phyloP scores from a whole-genome alignment of 768 basidiomycete species.

The Russula earlei region DNA sequence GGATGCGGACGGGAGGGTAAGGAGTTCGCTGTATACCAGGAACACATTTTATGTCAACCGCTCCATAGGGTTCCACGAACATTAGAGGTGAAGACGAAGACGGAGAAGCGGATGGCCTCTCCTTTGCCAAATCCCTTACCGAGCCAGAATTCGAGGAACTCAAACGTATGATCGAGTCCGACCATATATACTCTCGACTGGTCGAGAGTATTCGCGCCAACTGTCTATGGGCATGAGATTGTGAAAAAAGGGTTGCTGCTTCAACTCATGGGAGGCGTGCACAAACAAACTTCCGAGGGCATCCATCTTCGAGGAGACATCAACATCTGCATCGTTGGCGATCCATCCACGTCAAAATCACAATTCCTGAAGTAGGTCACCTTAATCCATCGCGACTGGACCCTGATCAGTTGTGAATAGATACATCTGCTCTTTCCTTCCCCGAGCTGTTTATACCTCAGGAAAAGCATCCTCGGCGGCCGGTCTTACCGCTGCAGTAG shows the following conservation, averaged over 20 bases:
- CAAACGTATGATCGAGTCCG: constrained; percentile 85
- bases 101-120: constrained; percentile 67
- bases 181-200: constrained; percentile 89
- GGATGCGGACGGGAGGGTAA: constrained; percentile 78
- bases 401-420: constrained; percentile 32
- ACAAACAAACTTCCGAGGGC: constrained; percentile 92
- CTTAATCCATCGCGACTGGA: background rate
- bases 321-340: constrained; percentile 96
- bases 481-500: constrained; percentile 96
- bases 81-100: constrained; percentile 83
- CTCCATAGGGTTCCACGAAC: constrained; percentile 64
- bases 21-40: constrained; percentile 24
- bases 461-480: constrained; percentile 99
- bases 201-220: constrained; percentile 95
- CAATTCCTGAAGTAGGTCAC: constrained; percentile 88
- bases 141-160: constrained; percentile 94
- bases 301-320: constrained; percentile 98
- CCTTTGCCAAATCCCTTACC: constrained; percentile 83
- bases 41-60: background rate
- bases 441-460: constrained; percentile 95
- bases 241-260: constrained; percentile 96
- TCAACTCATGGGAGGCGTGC: constrained; percentile 97
- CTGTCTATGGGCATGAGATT: constrained; percentile 97
- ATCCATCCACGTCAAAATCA: constrained; percentile 95
- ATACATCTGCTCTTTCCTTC: constrained; percentile 96